These are phyloP conservation scores for Cryptococcus deneoformans DNA, from an alignment of 1,284 basidiomycete genomes.

Conservation along the genomic window DNA sequence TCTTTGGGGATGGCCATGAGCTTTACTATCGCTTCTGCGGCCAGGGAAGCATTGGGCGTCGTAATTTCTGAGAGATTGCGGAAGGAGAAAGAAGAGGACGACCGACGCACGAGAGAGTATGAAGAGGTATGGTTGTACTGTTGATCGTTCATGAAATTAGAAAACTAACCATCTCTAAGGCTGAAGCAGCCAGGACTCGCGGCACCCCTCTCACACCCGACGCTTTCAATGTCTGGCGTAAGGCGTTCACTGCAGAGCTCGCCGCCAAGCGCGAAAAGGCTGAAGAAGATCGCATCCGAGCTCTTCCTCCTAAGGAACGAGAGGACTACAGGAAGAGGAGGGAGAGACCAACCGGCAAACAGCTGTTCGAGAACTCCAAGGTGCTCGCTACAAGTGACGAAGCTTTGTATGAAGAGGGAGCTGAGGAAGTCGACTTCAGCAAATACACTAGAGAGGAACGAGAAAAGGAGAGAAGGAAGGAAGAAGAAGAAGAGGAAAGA, in stretches of 20 bases:
- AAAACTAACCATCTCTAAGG: constrained; percentile 53
- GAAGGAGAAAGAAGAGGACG: constrained; percentile 61
- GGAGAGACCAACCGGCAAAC: constrained; percentile 72
- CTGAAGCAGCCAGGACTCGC: constrained; percentile 79
- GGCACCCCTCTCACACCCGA: constrained; percentile 86
- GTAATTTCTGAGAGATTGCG: constrained; percentile 63
- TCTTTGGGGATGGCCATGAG: constrained; percentile 98
- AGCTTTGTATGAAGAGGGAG: constrained; percentile 70
- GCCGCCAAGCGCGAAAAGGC: constrained; percentile 60
- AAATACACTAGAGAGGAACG: constrained; percentile 72
- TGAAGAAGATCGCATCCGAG: constrained; percentile 79
- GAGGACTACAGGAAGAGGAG: constrained; percentile 76
- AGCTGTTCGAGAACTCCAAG: constrained; percentile 79
- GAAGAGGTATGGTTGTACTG: constrained; percentile 63
- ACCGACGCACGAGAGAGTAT: constrained; percentile 65
- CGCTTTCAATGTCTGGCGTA: constrained; percentile 78
- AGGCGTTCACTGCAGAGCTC: constrained; percentile 69
- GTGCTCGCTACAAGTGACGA: constrained; percentile 69
- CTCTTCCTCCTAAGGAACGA: constrained; percentile 74
- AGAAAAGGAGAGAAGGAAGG: constrained; percentile 61
- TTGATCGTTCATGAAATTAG: not conserved
- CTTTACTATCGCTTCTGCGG: constrained; percentile 84
- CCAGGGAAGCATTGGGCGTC: constrained; percentile 71
- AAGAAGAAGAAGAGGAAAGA: constrained; percentile 54
- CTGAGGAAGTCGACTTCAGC: constrained; percentile 77